Conservation (phyloP, 768 basidiomycete genomes). For the Suillus variegatus region DNA sequence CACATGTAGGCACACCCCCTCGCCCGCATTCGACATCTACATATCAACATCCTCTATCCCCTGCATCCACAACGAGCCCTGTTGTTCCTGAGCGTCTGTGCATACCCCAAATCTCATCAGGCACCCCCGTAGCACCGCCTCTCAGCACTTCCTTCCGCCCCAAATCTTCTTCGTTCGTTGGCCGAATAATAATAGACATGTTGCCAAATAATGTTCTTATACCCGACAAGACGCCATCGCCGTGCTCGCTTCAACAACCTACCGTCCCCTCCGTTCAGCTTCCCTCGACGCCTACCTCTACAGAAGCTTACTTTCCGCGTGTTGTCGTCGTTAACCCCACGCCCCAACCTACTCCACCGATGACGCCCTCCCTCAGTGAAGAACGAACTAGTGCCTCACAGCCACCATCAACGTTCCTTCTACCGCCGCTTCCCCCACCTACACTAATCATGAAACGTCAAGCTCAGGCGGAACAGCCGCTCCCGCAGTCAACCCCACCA, state of each 20-base stretch:
- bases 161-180: conserved; percentile 34
- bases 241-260: conserved; percentile 18
- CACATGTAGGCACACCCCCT: conserved; percentile 22
- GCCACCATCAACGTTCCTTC: conserved; percentile 27
- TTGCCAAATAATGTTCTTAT: conserved; percentile 43
- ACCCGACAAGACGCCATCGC: conserved; percentile 20
- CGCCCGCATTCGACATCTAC: conserved; percentile 27
- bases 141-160: conserved; percentile 14
- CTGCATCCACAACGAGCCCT: conserved; percentile 18
- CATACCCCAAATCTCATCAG: conserved; percentile 24
- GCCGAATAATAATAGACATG: conserved; percentile 60
- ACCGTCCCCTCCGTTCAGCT: conserved; percentile 30
- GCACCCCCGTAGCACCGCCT: conserved; percentile 13
- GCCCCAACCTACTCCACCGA: conserved; percentile 77
- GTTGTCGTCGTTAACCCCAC: conserved; percentile 77
- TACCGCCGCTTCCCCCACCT: conserved; percentile 32
- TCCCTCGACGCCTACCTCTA: conserved; percentile 24
- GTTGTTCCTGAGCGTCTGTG: conserved; percentile 31
- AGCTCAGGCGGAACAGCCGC: conserved; percentile 23
- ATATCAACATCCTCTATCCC: conserved; percentile 33
- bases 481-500: conserved; percentile 11
- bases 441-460: conserved; percentile 17
- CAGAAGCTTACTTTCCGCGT: conserved; percentile 43
- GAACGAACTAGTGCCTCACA: conserved; percentile 23
- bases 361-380: conserved; percentile 52